phyloP scores from a whole-genome alignment of 371 early-diverging fungal species.

The Umbelopsis sp. region DNA sequence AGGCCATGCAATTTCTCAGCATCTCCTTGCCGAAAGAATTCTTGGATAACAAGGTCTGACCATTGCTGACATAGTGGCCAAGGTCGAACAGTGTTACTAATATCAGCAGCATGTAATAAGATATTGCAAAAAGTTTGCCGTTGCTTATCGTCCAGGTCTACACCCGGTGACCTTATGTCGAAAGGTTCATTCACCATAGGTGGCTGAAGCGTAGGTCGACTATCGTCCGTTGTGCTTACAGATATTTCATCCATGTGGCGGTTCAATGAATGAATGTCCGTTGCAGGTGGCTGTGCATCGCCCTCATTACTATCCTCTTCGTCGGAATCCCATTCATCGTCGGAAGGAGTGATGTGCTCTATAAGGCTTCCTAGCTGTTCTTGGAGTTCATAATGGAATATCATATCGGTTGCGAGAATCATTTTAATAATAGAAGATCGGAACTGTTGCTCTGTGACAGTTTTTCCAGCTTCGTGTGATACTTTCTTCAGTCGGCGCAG shows the following conservation, averaged over 20 bases:
- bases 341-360: constrained; percentile 20
- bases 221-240: not conserved
- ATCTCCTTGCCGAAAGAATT: constrained; percentile 89
- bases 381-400: constrained; percentile 72
- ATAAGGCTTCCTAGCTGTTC: constrained; percentile 42
- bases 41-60: constrained; percentile 85
- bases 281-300: not conserved
- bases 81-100: constrained; percentile 86
- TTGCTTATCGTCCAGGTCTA: constrained; percentile 40
- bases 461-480: constrained; percentile 22
- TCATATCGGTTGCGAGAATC: constrained; percentile 85
- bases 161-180: not conserved
- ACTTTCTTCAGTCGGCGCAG: constrained; percentile 33
- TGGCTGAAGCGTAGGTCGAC: not conserved
- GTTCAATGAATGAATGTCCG: not conserved
- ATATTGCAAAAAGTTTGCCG: constrained; percentile 66
- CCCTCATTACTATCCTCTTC: not conserved
- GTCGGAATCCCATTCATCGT: constrained; percentile 5
- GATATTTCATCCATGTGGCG: not conserved
- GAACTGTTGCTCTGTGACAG: constrained; percentile 41
- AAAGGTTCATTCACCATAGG: not conserved
- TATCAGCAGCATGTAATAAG: constrained; percentile 87
- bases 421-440: constrained; percentile 50
- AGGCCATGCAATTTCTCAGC: constrained; percentile 71
- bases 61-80: constrained; percentile 85